Conservation (phyloP, 1,139 yeast genomes). For the Saccharomyces hybrid region DNA sequence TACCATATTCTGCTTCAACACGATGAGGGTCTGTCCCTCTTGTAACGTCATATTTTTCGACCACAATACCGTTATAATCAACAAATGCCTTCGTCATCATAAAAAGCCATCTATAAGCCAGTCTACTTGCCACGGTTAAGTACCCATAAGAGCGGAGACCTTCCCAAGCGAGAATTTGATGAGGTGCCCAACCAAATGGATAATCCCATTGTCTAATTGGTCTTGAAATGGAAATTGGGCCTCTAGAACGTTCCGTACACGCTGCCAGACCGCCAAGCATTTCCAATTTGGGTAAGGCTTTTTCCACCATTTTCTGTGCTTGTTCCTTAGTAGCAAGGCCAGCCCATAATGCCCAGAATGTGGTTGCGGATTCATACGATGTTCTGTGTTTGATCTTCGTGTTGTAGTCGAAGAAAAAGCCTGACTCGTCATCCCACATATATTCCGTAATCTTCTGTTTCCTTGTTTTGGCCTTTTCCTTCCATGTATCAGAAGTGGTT, state of each 20-base stretch:
- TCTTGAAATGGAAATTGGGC: conserved; percentile 57
- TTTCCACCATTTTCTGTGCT: conserved; percentile 54
- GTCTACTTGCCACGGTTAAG: conserved; percentile 54
- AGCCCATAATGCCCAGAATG: conserved; percentile 92
- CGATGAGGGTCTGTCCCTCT: conserved; percentile 77
- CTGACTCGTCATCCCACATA: conserved; percentile 76
- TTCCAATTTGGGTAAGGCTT: conserved; percentile 67
- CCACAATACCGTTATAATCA: conserved; percentile 91
- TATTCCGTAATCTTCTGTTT: conserved; percentile 54
- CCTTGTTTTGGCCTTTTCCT: conserved; percentile 46
- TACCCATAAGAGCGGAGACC: conserved; percentile 75
- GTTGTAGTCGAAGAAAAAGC: conserved; percentile 82
- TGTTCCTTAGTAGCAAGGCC: conserved; percentile 67
- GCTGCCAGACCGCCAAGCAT: conserved; percentile 85
- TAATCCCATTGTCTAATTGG: conserved; percentile 97
- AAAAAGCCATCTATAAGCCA: conserved; percentile 81
- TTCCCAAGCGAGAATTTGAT: conserved; percentile 90
- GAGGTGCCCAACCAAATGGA: conserved; percentile 99
- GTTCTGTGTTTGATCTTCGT: conserved; percentile 50
- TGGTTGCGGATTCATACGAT: conserved; percentile 78
- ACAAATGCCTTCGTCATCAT: conserved; percentile 90
- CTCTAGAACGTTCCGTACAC: conserved; percentile 73
- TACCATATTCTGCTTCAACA: conserved; percentile 95
- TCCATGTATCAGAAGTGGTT: conserved; percentile 58
- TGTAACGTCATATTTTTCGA: conserved; percentile 90